These are phyloP conservation scores for Flaveria trinervia DNA, from an alignment of 129 eudicot genomes.

Conservation along the genomic window DNA sequence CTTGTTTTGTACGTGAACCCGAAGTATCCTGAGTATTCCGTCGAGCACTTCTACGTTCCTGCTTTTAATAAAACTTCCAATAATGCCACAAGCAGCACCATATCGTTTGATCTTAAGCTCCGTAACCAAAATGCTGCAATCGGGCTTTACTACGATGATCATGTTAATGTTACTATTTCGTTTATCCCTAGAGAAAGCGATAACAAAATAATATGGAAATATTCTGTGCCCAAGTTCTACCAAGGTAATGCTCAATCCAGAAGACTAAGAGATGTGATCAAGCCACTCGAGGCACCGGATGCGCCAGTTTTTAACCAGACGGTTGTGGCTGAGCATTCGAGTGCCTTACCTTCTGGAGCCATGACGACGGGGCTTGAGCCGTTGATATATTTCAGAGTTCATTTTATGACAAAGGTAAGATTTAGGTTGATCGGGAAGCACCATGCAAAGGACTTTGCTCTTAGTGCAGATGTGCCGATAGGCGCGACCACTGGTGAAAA, in stretches of 20 bases:
- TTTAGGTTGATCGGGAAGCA: conserved; percentile 23
- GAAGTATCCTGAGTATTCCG: conserved; percentile 25
- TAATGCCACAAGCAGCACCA: conserved; percentile 20
- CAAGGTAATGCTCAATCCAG: conserved; percentile 35
- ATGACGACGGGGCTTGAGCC: conserved; percentile 27
- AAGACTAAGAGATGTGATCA: conserved; percentile 24
- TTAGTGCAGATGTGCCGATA: conserved; percentile 33
- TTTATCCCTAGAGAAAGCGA: conserved; percentile 25
- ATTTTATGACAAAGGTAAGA: conserved; percentile 27
- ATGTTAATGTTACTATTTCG: conserved; percentile 24
- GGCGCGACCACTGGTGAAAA: conserved; percentile 27
- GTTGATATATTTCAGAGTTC: conserved; percentile 21
- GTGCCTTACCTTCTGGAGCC: conserved; percentile 19
- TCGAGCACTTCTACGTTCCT: conserved; percentile 25
- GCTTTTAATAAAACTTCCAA: conserved; percentile 27
- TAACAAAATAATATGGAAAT: conserved; percentile 24
- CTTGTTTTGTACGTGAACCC: conserved; percentile 24
- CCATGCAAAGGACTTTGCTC: conserved; percentile 23
- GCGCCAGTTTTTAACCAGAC: conserved; percentile 23
- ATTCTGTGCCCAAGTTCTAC: conserved; percentile 31
- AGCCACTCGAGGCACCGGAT: conserved; percentile 4
- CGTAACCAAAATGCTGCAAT: conserved; percentile 30
- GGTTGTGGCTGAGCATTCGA: conserved; percentile 13
- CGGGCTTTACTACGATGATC: conserved; percentile 29
- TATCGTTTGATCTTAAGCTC: conserved; percentile 25